These are phyloP conservation scores for Oldenlandia corymbosa DNA, from an alignment of 257 asterid genomes.

Conservation along the genomic window DNA sequence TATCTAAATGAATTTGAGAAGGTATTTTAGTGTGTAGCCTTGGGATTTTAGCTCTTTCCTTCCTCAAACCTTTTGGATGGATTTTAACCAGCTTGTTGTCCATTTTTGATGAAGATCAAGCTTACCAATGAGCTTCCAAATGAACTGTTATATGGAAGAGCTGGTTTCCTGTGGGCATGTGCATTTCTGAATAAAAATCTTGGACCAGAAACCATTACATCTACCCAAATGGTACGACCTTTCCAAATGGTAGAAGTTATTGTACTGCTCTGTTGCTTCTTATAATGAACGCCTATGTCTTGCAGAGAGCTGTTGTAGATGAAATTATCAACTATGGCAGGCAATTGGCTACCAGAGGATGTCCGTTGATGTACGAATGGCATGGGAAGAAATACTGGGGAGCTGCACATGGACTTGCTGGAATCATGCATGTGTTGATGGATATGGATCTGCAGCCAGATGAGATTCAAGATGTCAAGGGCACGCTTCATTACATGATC, in stretches of 20 bases:
- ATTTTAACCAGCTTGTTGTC: not conserved
- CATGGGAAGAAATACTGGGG: conserved; percentile 82
- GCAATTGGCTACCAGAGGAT: conserved; percentile 40
- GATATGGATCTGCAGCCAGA: conserved; percentile 67
- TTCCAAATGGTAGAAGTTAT: not conserved
- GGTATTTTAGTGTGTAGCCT: conserved; percentile 24
- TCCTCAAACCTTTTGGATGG: not conserved
- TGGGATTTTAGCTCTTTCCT: not conserved
- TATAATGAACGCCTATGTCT: not conserved
- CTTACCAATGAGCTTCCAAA: conserved; percentile 55
- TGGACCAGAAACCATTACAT: conserved; percentile 47
- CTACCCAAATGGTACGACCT: conserved; percentile 44
- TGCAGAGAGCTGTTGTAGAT: conserved; percentile 51
- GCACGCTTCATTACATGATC: conserved; percentile 58
- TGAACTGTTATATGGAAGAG: conserved; percentile 67
- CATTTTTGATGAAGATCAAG: conserved; percentile 37
- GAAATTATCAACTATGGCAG: conserved; percentile 58
- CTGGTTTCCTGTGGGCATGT: conserved; percentile 81
- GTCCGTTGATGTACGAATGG: conserved; percentile 82
- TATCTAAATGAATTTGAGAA: conserved; percentile 47
- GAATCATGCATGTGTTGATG: conserved; percentile 64
- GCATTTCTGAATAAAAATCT: conserved; percentile 58
- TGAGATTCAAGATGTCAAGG: conserved; percentile 62
- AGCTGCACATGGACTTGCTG: conserved; percentile 86
- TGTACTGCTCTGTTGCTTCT: conserved; percentile 14